These are phyloP conservation scores for Apiospora kogelbergensis DNA, from an alignment of 2,329 filamentous ascomycete genomes.

Conservation along the genomic window DNA sequence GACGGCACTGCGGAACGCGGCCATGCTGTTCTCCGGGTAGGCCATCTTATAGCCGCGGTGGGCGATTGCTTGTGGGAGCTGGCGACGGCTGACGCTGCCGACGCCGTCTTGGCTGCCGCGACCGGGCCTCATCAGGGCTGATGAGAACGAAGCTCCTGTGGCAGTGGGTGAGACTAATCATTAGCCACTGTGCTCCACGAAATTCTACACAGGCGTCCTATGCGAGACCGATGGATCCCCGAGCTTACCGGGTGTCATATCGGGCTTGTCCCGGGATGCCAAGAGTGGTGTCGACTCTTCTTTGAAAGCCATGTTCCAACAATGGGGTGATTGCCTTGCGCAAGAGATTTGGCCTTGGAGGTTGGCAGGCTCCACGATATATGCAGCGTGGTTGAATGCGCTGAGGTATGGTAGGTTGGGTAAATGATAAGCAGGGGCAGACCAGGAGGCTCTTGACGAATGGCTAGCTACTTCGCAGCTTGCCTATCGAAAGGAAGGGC, in stretches of 20 bases:
- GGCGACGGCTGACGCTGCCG: neutral
- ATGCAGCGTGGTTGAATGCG: neutral
- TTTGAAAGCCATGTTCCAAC: neutral
- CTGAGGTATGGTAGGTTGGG: neutral
- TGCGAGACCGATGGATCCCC: neutral
- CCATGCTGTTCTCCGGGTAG: slow-evolving; percentile 85
- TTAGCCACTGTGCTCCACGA: neutral
- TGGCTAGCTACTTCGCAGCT: neutral
- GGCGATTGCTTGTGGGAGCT: slow-evolving; percentile 69
- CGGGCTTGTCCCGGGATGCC: neutral
- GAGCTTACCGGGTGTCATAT: slow-evolving; percentile 9
- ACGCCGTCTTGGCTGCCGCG: neutral
- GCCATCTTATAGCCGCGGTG: slow-evolving; percentile 77
- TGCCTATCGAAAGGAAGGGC: neutral
- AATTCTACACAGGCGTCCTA: neutral
- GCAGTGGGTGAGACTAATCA: neutral
- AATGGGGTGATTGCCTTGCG: neutral
- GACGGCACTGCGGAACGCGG: slow-evolving; percentile 73
- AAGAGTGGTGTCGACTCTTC: slow-evolving; percentile 13
- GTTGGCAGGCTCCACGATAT: neutral
- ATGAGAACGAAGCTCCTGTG: slow-evolving; percentile 11
- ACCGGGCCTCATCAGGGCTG: neutral
- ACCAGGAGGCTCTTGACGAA: neutral
- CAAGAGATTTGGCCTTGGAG: neutral
- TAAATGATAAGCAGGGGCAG: neutral